Conservation (phyloP, 495 filamentous ascomycete genomes). For the Letharia columbiana region DNA sequence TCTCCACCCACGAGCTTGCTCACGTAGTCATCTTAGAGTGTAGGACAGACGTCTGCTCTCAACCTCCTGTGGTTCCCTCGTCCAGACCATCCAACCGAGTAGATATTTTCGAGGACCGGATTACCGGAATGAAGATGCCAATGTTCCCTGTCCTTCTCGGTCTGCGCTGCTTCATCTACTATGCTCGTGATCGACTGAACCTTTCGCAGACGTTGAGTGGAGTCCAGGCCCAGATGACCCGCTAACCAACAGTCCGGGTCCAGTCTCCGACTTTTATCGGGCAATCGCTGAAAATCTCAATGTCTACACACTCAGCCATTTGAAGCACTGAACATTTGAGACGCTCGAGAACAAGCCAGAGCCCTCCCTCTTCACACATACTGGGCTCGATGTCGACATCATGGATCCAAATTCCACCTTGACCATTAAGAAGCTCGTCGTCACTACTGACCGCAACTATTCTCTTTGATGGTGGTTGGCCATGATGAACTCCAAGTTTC, state of each 20-base stretch:
- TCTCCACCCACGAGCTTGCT: background rate
- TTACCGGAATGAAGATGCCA: background rate
- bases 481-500: conserved; percentile 56
- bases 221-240: background rate
- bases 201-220: background rate
- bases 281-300: conserved; percentile 63
- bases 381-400: conserved; percentile 63
- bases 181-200: background rate
- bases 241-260: conserved; percentile 18
- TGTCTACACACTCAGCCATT: conserved; percentile 48
- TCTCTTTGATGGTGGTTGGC: conserved; percentile 57
- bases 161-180: background rate
- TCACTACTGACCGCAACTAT: conserved; percentile 49
- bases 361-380: conserved; percentile 38
- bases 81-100: background rate
- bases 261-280: conserved; percentile 52
- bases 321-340: conserved; percentile 46
- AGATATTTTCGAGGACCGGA: background rate
- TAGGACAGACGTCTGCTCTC: background rate
- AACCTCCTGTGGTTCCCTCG: background rate
- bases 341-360: conserved; percentile 76
- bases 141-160: background rate
- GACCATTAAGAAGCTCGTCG: conserved; percentile 61
- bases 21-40: background rate
- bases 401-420: conserved; percentile 56